Conservation (phyloP, 176 grass and related monocot species). For the Aegilops sharonensis region DNA sequence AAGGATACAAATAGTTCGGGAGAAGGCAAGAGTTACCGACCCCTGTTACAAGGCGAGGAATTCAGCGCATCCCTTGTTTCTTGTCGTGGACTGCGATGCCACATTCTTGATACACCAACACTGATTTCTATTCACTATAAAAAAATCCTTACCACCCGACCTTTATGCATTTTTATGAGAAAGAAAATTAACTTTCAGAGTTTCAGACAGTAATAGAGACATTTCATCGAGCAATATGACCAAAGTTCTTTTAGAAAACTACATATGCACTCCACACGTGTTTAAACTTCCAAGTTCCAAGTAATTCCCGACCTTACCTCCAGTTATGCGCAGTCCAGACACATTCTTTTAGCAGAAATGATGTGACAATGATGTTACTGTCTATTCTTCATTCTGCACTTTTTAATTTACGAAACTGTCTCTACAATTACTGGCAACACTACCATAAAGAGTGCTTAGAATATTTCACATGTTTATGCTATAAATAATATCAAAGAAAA, state of each 20-base stretch:
- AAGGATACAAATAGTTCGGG: too few relatives aligned
- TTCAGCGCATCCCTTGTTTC: not conserved
- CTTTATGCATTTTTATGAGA: not conserved
- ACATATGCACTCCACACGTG: not conserved
- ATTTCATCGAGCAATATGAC: not conserved
- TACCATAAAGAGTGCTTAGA: conserved; percentile 5
- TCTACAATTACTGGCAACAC: not conserved
- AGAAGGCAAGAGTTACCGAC: too few relatives aligned
- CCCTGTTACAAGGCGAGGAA: too few relatives aligned
- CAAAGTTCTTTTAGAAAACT: not conserved
- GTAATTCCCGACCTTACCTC: not conserved
- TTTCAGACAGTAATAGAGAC: not conserved
- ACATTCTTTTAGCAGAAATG: not conserved
- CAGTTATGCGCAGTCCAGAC: not conserved
- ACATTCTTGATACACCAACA: not conserved
- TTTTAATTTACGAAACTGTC: not conserved
- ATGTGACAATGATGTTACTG: not conserved
- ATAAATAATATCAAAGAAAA: not conserved
- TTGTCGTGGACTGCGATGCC: not conserved
- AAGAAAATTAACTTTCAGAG: too few relatives aligned
- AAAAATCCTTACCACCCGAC: not conserved
- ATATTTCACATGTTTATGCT: not conserved
- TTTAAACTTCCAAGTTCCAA: not conserved
- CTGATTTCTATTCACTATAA: not conserved
- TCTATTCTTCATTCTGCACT: not conserved